These are phyloP conservation scores for Astrothelium subdiscretum DNA, from an alignment of 495 filamentous ascomycete genomes.

Conservation along the genomic window DNA sequence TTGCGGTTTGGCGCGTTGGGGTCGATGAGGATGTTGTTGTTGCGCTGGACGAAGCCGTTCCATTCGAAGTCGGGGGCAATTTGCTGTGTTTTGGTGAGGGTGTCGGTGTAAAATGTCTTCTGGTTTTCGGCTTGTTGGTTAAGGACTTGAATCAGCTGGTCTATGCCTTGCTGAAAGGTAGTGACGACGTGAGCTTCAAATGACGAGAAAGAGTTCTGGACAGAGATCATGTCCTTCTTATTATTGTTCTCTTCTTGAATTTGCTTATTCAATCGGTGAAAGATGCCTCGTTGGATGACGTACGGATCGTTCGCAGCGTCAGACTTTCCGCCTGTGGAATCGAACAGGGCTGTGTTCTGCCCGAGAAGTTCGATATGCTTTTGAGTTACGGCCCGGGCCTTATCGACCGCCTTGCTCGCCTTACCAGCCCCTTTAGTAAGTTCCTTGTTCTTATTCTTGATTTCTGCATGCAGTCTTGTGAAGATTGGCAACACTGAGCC, in stretches of 20 bases:
- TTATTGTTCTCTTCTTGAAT: constrained; percentile 91
- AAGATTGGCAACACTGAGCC: constrained; percentile 73
- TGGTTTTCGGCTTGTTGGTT: constrained; percentile 70
- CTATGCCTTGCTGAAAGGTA: constrained; percentile 70
- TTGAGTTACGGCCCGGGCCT: constrained; percentile 74
- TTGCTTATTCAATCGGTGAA: constrained; percentile 79
- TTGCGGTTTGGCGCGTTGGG: constrained; percentile 59
- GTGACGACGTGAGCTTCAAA: constrained; percentile 82
- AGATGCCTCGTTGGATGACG: constrained; percentile 66
- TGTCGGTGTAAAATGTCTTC: constrained; percentile 69
- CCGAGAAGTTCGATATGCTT: constrained; percentile 92
- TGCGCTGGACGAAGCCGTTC: constrained; percentile 65
- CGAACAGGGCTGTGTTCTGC: constrained; percentile 64
- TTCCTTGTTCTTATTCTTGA: constrained; percentile 90
- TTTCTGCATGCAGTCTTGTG: constrained; percentile 84
- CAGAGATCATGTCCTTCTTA: constrained; percentile 73
- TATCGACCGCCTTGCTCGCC: constrained; percentile 78
- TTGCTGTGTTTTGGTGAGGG: constrained; percentile 62
- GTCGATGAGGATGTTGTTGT: constrained; percentile 62
- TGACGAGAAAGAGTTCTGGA: constrained; percentile 76
- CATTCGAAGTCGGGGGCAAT: constrained; percentile 89
- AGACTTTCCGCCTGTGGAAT: constrained; percentile 55
- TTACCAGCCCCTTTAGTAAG: constrained; percentile 74
- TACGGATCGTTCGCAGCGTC: constrained; percentile 73
- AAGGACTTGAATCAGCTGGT: constrained; percentile 65